Evolutionary conservation across 371 early-diverging fungal genomes (phyloP), one percentile per base, ranked within the genome.

Genomic region (Rhizopus sp.): DNA sequence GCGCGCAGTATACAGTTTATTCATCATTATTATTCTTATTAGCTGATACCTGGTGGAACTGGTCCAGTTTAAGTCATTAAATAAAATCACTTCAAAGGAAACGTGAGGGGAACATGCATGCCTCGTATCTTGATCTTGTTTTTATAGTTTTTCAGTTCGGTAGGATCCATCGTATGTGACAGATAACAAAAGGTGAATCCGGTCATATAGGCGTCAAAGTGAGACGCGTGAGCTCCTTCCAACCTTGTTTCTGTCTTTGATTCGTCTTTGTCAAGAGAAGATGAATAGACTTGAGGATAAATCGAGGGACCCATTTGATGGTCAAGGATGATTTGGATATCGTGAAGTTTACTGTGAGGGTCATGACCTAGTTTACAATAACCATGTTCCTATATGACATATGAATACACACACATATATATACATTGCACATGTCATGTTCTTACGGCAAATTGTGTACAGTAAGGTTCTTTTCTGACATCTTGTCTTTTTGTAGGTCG

Each of bases 191-290:
- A 95, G 6, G 90, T 70, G 50, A 80, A 94, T 0, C 89, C 95
- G 0, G 98, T 97, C 98, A 97, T 97, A 69, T 81, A 95, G 0
- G 98, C 91, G 69, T 97, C 98, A 73, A 87, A 93, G 54, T 88
- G 85, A 0, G 96, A 92, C 0, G 93, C 86, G 62, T 97, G 97
- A 54, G 85, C 69, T 51, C 58, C 45, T 47, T 45, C 48, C 12
- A 37, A 5, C 6, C 4, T 56, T 33, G 5, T 16, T 41, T 35
- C 61, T 15, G 4, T 7, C 34, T 17, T 31, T 5, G 9, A 10
- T 4, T 59, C 33, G 8, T 16, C 45, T 33, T 57, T 16, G 4
- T 3, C 29, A 13, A 9, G 35, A 40, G 29, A 29, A 48, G 48
- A 54, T 9, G 45, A 55, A 34, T 53, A 57, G 2, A 44, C 34